Conservation (phyloP, 2,329 filamentous ascomycete species). For the Penicillium sp. region DNA sequence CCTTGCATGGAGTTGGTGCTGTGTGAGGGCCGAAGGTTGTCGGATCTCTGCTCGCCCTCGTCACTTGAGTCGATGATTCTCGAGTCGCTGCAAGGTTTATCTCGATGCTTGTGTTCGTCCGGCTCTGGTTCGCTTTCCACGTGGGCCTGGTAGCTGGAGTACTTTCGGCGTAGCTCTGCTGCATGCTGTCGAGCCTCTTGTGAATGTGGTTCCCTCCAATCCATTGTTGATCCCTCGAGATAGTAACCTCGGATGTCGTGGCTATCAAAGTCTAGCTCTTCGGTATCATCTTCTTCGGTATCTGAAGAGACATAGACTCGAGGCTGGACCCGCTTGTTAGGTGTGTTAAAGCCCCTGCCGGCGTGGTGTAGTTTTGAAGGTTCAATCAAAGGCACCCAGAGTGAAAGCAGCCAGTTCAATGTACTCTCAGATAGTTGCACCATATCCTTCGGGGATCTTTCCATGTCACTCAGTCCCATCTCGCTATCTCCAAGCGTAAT, state of each 20-base stretch:
- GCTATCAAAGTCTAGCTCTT: constrained; percentile 21
- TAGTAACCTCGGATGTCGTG: constrained; percentile 31
- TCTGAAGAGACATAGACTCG: constrained; percentile 23
- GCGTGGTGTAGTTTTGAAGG: constrained; percentile 11
- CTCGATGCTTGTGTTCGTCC: constrained; percentile 13
- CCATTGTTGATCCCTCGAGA: constrained; percentile 34
- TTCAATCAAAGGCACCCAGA: constrained; percentile 28
- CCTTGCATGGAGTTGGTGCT: not conserved
- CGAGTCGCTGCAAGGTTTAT: constrained; percentile 1
- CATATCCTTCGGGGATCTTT: constrained; percentile 39
- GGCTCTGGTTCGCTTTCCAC: constrained; percentile 36
- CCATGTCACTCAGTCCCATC: constrained; percentile 31
- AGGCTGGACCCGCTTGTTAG: not conserved
- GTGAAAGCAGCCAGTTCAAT: constrained; percentile 32
- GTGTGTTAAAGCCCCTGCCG: not conserved
- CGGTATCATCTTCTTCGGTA: constrained; percentile 19
- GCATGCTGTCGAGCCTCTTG: constrained; percentile 36
- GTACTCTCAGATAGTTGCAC: constrained; percentile 35
- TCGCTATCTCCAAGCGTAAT: constrained; percentile 36
- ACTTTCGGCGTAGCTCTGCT: constrained; percentile 29
- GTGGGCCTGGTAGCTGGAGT: constrained; percentile 36
- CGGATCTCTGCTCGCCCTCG: constrained; percentile 14
- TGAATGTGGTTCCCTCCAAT: constrained; percentile 39
- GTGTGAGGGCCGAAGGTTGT: constrained; percentile 5
- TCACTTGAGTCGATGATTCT: constrained; percentile 15